Evolutionary conservation across 2,329 filamentous ascomycete genomes (phyloP).

Genomic region (Xylariaceae sp.): DNA sequence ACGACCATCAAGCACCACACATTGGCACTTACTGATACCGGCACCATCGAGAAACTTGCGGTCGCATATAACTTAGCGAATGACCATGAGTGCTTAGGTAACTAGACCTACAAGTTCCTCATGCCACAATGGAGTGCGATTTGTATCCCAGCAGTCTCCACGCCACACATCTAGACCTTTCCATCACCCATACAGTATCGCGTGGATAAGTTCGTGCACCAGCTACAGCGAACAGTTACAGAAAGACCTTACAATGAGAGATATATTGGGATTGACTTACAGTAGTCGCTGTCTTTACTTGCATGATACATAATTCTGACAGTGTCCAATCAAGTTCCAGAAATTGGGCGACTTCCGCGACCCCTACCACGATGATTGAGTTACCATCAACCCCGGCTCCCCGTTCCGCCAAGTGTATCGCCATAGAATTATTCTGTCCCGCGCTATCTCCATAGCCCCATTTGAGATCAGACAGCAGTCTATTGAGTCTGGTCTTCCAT

Average conservation of each 20-base stretch:
- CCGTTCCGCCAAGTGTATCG: background rate
- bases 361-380: background rate
- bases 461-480: background rate
- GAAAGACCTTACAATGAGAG: background rate
- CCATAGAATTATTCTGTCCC: background rate
- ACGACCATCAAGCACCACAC: too few relatives aligned
- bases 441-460: background rate
- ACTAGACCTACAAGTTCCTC: too few relatives aligned
- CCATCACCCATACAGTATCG: background rate
- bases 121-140: background rate
- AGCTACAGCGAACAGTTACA: background rate
- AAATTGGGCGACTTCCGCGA: background rate
- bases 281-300: background rate
- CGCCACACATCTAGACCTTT: background rate
- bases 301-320: background rate
- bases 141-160: background rate
- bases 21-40: too few relatives aligned
- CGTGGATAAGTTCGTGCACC: constrained; percentile 10
- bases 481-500: background rate
- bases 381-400: background rate
- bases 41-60: too few relatives aligned
- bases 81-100: too few relatives aligned
- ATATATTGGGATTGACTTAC: background rate
- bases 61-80: too few relatives aligned
- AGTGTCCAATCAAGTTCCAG: background rate